phyloP scores from a whole-genome alignment of 345 rosid genomes.

The Theobroma cacao region DNA sequence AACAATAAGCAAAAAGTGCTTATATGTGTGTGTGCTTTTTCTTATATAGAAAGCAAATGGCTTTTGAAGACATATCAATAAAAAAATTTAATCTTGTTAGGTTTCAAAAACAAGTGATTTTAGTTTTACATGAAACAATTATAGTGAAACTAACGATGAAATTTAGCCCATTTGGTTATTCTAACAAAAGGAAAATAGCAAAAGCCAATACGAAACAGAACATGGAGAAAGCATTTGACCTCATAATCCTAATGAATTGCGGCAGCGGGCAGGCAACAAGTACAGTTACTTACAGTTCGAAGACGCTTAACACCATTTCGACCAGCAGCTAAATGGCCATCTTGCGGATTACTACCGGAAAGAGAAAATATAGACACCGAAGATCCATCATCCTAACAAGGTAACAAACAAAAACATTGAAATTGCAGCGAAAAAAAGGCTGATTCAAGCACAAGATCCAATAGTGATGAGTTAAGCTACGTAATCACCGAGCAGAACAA shows the following conservation, averaged over 20 bases:
- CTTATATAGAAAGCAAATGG: neutral
- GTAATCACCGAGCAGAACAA: neutral
- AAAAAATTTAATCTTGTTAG: neutral
- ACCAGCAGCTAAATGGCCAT: constrained; percentile 90
- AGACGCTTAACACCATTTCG: constrained; percentile 98
- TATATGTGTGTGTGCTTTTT: too few relatives aligned
- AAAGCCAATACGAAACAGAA: neutral
- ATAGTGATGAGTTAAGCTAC: neutral
- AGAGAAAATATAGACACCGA: constrained; percentile 83
- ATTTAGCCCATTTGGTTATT: neutral
- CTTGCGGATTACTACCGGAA: constrained; percentile 77
- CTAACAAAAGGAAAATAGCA: neutral
- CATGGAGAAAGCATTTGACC: neutral
- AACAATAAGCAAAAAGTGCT: neutral
- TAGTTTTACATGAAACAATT: neutral
- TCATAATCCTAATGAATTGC: too few relatives aligned
- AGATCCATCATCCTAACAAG: constrained; percentile 86
- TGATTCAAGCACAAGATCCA: neutral
- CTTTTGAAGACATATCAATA: neutral
- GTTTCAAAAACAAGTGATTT: too few relatives aligned
- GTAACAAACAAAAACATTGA: neutral
- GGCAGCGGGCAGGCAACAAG: neutral
- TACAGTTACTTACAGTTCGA: constrained; percentile 64
- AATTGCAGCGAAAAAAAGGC: neutral
- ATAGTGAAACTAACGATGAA: neutral